Evolutionary conservation across 306 rosid species (phyloP).

Genomic region (Ormosia semicastrata): DNA sequence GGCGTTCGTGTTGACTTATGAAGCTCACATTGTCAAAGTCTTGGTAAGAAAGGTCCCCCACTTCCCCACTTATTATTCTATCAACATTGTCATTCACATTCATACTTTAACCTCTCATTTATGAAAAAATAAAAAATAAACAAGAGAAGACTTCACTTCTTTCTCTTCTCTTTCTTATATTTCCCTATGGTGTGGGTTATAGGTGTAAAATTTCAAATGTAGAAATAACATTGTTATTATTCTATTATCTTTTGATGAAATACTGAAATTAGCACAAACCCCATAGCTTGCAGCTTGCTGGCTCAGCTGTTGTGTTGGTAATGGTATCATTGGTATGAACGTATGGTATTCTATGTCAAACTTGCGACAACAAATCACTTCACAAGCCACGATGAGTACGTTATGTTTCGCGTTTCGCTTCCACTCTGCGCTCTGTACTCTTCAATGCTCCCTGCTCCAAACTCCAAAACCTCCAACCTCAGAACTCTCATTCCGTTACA

Average conservation of each 20-base stretch:
- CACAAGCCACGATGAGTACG: neutral
- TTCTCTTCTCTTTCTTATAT: too few species aligned
- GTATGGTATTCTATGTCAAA: neutral
- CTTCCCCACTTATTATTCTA: neutral
- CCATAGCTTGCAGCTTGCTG: neutral
- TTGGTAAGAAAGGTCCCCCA: neutral
- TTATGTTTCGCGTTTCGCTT: neutral
- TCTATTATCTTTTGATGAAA: too few species aligned
- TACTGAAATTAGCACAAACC: neutral
- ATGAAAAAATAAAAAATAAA: too few species aligned
- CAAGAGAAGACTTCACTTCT: too few species aligned
- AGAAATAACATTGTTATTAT: too few species aligned
- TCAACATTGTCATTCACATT: too few species aligned
- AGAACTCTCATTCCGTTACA: neutral
- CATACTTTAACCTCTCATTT: too few species aligned
- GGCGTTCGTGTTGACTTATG: constrained; percentile 21
- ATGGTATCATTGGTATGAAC: too few species aligned
- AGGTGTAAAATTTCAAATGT: too few species aligned
- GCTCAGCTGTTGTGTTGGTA: too few species aligned
- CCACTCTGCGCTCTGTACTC: neutral
- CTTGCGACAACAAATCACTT: neutral
- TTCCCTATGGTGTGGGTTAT: too few species aligned
- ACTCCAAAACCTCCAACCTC: neutral
- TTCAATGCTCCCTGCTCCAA: neutral
- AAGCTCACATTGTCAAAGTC: constrained; percentile 6